These are phyloP conservation scores for Fusarium verrucosum DNA, from an alignment of 2,329 filamentous ascomycete species.

Conservation along the genomic window DNA sequence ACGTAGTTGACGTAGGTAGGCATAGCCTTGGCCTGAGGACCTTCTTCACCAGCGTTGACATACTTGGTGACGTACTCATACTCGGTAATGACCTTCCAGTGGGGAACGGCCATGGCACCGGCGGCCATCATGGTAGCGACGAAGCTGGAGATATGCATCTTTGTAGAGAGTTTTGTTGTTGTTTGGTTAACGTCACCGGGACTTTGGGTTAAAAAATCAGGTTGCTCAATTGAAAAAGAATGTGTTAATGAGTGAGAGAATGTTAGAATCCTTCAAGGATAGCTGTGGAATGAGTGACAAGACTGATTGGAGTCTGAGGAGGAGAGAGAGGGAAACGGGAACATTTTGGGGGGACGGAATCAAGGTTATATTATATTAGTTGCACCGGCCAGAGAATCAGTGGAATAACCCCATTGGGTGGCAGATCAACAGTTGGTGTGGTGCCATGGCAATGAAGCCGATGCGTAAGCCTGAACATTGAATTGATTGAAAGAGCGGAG, in stretches of 20 bases:
- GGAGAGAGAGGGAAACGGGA: background rate
- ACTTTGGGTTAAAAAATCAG: constrained; percentile 13
- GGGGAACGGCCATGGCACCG: constrained; percentile 32
- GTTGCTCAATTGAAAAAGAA: constrained; percentile 3
- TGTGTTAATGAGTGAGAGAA: constrained; percentile 25
- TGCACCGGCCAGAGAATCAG: constrained; percentile 9
- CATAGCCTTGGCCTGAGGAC: background rate
- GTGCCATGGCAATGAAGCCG: constrained; percentile 12
- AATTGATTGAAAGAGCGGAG: constrained; percentile 29
- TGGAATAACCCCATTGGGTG: constrained; percentile 8
- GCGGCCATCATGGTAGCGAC: constrained; percentile 26
- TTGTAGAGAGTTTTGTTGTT: constrained; percentile 19
- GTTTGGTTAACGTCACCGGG: constrained; percentile 31
- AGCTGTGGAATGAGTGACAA: constrained; percentile 34
- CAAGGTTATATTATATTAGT: constrained; percentile 37
- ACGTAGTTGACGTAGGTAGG: background rate
- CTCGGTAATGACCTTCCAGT: constrained; percentile 27
- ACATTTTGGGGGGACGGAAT: constrained; percentile 16
- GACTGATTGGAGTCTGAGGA: constrained; percentile 32
- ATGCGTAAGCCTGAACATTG: constrained; percentile 23
- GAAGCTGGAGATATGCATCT: constrained; percentile 37
- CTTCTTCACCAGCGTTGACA: constrained; percentile 19
- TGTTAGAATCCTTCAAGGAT: constrained; percentile 33
- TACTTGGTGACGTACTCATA: constrained; percentile 26
- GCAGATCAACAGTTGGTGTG: constrained; percentile 6